These are phyloP conservation scores for Thuidium tamariscinum DNA, from an alignment of 225 moss, liverwort and hornwort species.

Conservation along the genomic window DNA sequence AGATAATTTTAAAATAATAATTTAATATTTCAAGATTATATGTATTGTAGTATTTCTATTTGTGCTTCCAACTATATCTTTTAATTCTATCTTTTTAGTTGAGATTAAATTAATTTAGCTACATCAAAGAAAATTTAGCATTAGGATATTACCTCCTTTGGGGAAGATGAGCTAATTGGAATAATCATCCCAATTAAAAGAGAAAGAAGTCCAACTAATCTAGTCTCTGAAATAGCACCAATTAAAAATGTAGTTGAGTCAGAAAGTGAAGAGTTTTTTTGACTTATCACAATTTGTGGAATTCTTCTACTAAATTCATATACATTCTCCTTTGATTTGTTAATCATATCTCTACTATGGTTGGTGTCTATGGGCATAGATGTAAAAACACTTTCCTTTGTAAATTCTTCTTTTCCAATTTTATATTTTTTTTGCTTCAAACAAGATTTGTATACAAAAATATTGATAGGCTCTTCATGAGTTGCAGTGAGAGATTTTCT, in stretches of 20 bases:
- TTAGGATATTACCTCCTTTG: neutral
- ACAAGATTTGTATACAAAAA: neutral
- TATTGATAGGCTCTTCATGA: constrained; percentile 28
- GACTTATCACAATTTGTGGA: neutral
- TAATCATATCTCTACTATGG: neutral
- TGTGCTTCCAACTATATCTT: neutral
- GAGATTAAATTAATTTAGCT: no score
- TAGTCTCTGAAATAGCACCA: constrained; percentile 6
- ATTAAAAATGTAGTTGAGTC: constrained; percentile 11
- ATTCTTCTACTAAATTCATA: neutral
- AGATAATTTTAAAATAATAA: no score
- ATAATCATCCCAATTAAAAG: neutral
- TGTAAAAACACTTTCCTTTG: neutral
- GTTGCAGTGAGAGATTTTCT: neutral
- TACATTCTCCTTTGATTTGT: neutral
- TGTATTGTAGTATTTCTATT: no score
- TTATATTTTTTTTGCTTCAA: neutral
- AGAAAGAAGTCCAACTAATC: constrained; percentile 3
- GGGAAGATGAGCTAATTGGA: neutral
- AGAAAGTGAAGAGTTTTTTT: constrained; percentile 1
- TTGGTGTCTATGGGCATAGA: neutral
- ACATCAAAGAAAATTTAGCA: neutral
- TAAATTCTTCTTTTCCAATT: neutral
- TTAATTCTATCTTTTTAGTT: neutral
- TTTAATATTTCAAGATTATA: neutral